phyloP scores from a whole-genome alignment of 352 stramenopile genomes.

The Globisporangium takayamanum region DNA sequence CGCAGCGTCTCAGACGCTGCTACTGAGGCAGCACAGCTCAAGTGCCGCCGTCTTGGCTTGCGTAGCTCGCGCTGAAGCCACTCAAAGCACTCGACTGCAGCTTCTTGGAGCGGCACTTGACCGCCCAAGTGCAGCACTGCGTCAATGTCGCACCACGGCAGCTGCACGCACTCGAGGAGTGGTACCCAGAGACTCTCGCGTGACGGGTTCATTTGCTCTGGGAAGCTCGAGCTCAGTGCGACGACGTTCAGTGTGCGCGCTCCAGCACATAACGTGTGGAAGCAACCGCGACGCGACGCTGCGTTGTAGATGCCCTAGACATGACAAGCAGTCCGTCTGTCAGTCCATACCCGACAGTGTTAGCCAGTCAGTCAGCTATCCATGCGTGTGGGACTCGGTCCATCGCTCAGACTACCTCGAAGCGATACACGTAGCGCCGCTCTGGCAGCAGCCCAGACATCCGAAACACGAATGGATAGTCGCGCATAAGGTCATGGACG shows the following conservation, averaged over 20 bases:
- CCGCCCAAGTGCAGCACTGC: conserved; percentile 65
- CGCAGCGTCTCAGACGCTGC: conserved; percentile 11
- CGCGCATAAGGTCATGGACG: conserved; percentile 18
- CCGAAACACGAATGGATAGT: conserved; percentile 40
- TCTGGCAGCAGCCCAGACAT: conserved; percentile 40
- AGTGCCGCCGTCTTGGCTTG: conserved; percentile 1
- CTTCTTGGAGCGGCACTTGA: conserved; percentile 70
- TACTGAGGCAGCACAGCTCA: not conserved
- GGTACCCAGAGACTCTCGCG: conserved; percentile 53
- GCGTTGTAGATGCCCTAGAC: conserved; percentile 49
- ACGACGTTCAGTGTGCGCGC: conserved; percentile 37
- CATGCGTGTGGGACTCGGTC: too few species aligned
- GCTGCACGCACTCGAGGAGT: conserved; percentile 35
- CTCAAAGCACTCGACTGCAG: conserved; percentile 49
- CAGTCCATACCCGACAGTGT: not conserved
- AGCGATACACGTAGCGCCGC: conserved; percentile 58
- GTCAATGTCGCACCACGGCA: conserved; percentile 67
- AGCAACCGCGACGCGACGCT: conserved; percentile 39
- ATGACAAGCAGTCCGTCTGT: not conserved
- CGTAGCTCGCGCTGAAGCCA: conserved; percentile 41
- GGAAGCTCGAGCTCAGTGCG: conserved; percentile 62
- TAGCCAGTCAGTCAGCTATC: not conserved
- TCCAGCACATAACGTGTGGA: conserved; percentile 42
- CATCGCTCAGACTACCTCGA: conserved; percentile 28
- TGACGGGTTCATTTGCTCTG: conserved; percentile 47